Evolutionary conservation across 2,329 filamentous ascomycete genomes (phyloP), one percentile per base, ranked within the genome.

Genomic region (Lachnellula arida): DNA sequence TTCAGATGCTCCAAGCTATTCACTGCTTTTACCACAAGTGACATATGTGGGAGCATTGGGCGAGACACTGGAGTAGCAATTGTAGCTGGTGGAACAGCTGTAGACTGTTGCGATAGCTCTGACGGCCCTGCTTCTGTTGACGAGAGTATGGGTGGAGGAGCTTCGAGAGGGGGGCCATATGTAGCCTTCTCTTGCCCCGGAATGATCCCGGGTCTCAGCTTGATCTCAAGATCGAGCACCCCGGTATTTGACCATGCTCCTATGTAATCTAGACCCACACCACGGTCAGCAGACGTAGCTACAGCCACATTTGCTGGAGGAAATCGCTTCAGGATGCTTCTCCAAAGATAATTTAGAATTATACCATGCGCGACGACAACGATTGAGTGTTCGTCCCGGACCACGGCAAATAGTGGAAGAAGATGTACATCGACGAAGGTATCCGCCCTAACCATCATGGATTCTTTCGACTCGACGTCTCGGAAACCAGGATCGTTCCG

Each of bases 331-430:
- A 87, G 73, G 14, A 96, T 70, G 12, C 79, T 76, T 54, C 79
- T 78, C 78, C 88, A 86, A 0, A 96, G 71, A 34, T 83, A 78
- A 2, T 82, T 83, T 2, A 96, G 79, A 42, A 96, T 84, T 58
- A 96, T 86, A 15, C 92, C 91, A 66, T 97, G 92, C 2, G 91
- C 87, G 3, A 96, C 87, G 14, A 96, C 73, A 1, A 84, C 85
- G 12, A 91, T 74, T 2, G 76, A 73, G 6, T 70, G 65, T 11
- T 76, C 69, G 9, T 65, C 56, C 6, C 61, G 49, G 2, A 61
- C 57, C 0, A 68, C 61, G 11, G 70, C 61, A 11, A 74, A 61
- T 4, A 88, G 58, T 9, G 85, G 85, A 5, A 81, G 62, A 0
- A 96, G 72, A 65, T 87, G 76, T 8, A 76, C 70, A 54, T 85